Evolutionary conservation across 2,329 filamentous ascomycete genomes (phyloP).

Genomic region (Gliomastix tumulicola): DNA sequence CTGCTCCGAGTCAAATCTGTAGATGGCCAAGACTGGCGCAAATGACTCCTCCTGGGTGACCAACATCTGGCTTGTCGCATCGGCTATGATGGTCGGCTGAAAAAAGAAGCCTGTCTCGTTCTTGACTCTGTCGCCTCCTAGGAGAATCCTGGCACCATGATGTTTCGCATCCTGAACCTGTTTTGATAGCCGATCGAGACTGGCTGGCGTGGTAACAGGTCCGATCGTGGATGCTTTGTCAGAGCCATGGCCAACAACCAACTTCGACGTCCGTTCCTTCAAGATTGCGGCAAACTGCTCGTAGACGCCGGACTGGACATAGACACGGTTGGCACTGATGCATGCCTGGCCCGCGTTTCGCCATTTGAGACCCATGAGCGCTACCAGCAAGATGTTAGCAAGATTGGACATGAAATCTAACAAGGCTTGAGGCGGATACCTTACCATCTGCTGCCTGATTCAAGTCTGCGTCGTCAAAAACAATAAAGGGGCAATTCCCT

Average conservation of each 20-base stretch:
- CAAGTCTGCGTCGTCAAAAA: conserved; percentile 60
- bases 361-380: conserved; percentile 34
- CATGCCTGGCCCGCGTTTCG: conserved; percentile 51
- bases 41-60: conserved; percentile 66
- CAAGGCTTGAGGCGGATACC: too few species aligned
- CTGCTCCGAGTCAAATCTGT: conserved; percentile 62
- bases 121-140: conserved; percentile 36
- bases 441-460: background rate
- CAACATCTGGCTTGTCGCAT: conserved; percentile 60
- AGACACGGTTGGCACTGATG: conserved; percentile 43
- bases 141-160: conserved; percentile 53
- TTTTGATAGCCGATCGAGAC: conserved; percentile 39
- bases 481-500: conserved; percentile 58
- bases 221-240: conserved; percentile 54
- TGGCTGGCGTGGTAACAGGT: conserved; percentile 51
- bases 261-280: conserved; percentile 1
- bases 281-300: conserved; percentile 3
- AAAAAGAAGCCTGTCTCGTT: conserved; percentile 49
- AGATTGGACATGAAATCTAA: too few species aligned
- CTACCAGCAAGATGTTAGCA: too few species aligned
- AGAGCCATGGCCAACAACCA: conserved; percentile 41
- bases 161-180: conserved; percentile 58
- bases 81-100: conserved; percentile 60
- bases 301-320: conserved; percentile 34
- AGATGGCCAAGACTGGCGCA: conserved; percentile 62